These are phyloP conservation scores for Cadophora sp. DNA, from an alignment of 2,329 filamentous ascomycete species.

Conservation along the genomic window DNA sequence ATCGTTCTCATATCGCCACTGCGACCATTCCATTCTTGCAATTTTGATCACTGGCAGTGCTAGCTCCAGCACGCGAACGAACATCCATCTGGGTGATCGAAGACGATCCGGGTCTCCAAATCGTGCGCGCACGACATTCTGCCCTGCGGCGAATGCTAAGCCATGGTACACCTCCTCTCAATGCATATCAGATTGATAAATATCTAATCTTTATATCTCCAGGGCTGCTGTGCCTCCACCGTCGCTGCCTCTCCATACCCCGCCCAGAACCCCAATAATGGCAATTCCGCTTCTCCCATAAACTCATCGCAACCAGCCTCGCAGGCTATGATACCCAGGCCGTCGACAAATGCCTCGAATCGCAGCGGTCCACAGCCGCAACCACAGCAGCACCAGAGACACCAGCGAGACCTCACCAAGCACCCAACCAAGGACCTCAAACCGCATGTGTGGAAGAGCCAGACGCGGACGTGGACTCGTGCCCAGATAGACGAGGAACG, in stretches of 20 bases:
- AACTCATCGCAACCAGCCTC: constrained; percentile 44
- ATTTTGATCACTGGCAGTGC: not conserved
- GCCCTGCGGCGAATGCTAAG: not conserved
- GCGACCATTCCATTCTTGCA: not conserved
- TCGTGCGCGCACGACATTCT: constrained; percentile 6
- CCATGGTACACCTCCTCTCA: not conserved
- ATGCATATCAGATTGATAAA: not conserved
- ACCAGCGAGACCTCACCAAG: constrained; percentile 54
- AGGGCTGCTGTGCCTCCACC: constrained; percentile 15
- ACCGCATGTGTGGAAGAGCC: constrained; percentile 69
- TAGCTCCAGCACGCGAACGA: not conserved
- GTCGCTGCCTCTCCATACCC: constrained; percentile 28
- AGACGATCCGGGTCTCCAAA: not conserved
- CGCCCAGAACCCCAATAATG: constrained; percentile 24
- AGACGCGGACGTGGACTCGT: constrained; percentile 72
- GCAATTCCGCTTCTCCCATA: constrained; percentile 59
- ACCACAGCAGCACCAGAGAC: not conserved
- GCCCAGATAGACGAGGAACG: constrained; percentile 73
- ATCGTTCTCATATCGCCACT: not conserved
- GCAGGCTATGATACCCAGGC: constrained; percentile 30
- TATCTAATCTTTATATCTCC: not conserved
- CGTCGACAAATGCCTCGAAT: constrained; percentile 34
- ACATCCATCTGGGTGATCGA: not conserved
- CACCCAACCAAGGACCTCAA: constrained; percentile 75
- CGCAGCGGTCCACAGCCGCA: constrained; percentile 22